phyloP scores from a whole-genome alignment of 192 early-diverging fungal species.

The Coemansia sp. region DNA sequence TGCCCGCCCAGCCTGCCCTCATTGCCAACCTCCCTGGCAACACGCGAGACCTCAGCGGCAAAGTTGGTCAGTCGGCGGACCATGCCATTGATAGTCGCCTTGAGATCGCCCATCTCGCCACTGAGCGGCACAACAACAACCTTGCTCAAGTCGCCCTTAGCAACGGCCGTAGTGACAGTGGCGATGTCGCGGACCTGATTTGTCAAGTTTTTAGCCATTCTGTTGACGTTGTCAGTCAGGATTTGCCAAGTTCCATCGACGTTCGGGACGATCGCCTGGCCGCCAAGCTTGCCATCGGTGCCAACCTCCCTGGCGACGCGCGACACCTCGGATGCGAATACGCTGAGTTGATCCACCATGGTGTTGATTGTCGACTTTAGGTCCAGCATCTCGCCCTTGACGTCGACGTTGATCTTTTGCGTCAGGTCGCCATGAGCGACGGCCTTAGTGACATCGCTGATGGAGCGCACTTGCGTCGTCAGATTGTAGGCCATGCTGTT shows the following conservation, averaged over 20 bases:
- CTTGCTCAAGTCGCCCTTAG: constrained; percentile 61
- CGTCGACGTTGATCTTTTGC: constrained; percentile 60
- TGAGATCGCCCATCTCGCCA: constrained; percentile 65
- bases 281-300: constrained; percentile 70
- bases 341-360: constrained; percentile 65
- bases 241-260: constrained; percentile 70
- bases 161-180: constrained; percentile 67
- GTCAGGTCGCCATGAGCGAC: constrained; percentile 72
- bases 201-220: constrained; percentile 71
- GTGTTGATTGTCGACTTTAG: constrained; percentile 68
- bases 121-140: constrained; percentile 57
- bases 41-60: constrained; percentile 65
- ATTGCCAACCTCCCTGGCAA: constrained; percentile 68
- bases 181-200: constrained; percentile 72
- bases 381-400: constrained; percentile 65
- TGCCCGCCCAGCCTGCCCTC: constrained; percentile 80
- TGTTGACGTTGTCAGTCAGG: constrained; percentile 72
- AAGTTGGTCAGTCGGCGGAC: constrained; percentile 62
- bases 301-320: constrained; percentile 68
- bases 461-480: constrained; percentile 70
- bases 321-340: constrained; percentile 56
- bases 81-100: constrained; percentile 67
- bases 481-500: constrained; percentile 74
- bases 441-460: constrained; percentile 69
- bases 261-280: constrained; percentile 61